Base-by-base conservation (phyloP, 305 asterid genomes). In the Ruellia speciosa region DNA sequence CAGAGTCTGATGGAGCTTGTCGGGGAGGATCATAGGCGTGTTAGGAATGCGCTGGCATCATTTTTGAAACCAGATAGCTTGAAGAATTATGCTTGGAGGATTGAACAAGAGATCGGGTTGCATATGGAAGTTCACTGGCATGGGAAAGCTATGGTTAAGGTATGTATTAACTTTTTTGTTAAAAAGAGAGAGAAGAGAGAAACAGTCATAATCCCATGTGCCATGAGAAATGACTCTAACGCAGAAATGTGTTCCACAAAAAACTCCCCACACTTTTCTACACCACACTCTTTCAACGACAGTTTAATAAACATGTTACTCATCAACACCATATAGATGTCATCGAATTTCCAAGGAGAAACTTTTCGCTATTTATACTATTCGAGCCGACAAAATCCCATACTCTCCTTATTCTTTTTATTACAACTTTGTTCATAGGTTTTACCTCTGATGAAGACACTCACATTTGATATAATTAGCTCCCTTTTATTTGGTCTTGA, bases 391-490 rank as follows among this genome's bases (percentile, higher is more conserved):
- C n/a, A n/a, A n/a, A n/a, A n/a, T n/a, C n/a, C n/a, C n/a, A n/a
- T n/a, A n/a, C n/a, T n/a, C n/a, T n/a, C n/a, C n/a, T n/a, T n/a
- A n/a, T n/a, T n/a, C n/a, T n/a, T n/a, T n/a, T n/a, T n/a, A n/a
- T n/a, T n/a, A n/a, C n/a, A 51, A 18, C 2, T 24, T 2, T 24
- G 31, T 24, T 24, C 31, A 57, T 66, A 85, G 90, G 93, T 83
- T 49, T 45, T 82, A 59, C 90, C 95, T 9, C 56, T 83, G 33
- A 79, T 85, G 90, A 85, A 83, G 84, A 79, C 51, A 14, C 75
- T 88, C 19, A 81, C 95, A 54, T 88, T 88, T 85, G 68, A 85
- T 84, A 81, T 82, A 39, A 79, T 85, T 55, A 81, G 90, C 75
- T 72, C 88, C 43, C 81, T 83, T 67, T 79, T 85, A 13, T 83